Evolutionary conservation across 2,329 filamentous ascomycete genomes (phyloP).

Genomic region (Nannizzia gypsea): DNA sequence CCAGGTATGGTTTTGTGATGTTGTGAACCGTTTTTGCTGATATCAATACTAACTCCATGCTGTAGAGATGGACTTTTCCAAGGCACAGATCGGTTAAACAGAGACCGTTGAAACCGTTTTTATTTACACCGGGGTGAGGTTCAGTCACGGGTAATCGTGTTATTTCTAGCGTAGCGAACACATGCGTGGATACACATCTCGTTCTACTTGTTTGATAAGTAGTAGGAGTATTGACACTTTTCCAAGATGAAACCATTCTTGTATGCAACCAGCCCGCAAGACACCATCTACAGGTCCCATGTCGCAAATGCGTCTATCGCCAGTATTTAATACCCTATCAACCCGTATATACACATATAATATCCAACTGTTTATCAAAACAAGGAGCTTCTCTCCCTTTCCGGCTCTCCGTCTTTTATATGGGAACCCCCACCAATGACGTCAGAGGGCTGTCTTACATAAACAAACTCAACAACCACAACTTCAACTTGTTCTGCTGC

Average conservation of each 20-base stretch:
- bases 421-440: not conserved
- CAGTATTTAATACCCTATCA: too few species aligned
- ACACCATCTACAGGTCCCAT: too few species aligned
- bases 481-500: not conserved
- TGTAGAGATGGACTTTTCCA: conserved; percentile 55
- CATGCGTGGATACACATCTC: not conserved
- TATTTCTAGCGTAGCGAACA: not conserved
- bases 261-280: too few species aligned
- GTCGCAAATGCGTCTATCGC: too few species aligned
- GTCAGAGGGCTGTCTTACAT: not conserved
- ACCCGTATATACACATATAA: too few species aligned
- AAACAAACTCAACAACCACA: not conserved
- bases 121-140: not conserved
- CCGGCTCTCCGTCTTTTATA: not conserved
- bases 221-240: too few species aligned
- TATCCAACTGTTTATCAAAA: too few species aligned
- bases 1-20: conserved; percentile 32
- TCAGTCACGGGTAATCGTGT: not conserved
- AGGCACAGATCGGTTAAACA: conserved; percentile 47
- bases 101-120: not conserved
- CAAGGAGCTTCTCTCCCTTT: too few species aligned
- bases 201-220: not conserved
- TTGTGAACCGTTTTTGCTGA: conserved; percentile 3
- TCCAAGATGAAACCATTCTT: too few species aligned
- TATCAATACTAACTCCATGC: conserved; percentile 10